These are phyloP conservation scores for Trebouxia sp. DNA, from an alignment of 139 green algal species.

Conservation along the genomic window DNA sequence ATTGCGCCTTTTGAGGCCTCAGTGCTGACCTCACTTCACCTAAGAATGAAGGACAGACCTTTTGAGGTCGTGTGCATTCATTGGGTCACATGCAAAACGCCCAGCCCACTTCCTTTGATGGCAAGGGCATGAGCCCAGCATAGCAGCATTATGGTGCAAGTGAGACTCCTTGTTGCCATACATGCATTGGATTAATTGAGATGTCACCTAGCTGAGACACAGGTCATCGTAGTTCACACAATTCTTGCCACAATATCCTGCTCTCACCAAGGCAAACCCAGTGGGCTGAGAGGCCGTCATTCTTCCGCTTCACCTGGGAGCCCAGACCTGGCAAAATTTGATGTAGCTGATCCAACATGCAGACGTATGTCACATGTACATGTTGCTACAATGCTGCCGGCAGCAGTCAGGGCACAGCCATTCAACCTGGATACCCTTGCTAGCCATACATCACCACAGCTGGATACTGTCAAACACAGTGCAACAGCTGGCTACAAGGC, in stretches of 20 bases:
- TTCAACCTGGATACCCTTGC: too few relatives aligned
- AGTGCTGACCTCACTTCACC: constrained; percentile 31
- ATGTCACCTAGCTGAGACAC: constrained; percentile 34
- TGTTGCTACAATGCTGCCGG: too few relatives aligned
- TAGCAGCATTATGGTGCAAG: constrained; percentile 38
- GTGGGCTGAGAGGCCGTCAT: constrained; percentile 1
- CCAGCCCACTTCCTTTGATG: constrained; percentile 29
- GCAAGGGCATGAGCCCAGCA: constrained; percentile 31
- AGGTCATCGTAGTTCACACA: constrained; percentile 27
- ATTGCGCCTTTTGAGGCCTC: too few relatives aligned
- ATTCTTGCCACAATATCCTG: not conserved
- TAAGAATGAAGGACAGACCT: constrained; percentile 25
- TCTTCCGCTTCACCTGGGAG: not conserved
- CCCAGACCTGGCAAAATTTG: constrained; percentile 26
- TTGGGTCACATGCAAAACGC: constrained; percentile 30
- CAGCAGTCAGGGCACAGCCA: too few relatives aligned
- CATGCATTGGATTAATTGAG: constrained; percentile 37
- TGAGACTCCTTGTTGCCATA: constrained; percentile 41
- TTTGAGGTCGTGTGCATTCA: constrained; percentile 41
- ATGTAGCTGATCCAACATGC: constrained; percentile 26
- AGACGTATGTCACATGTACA: not conserved
- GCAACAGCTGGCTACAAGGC: too few relatives aligned
- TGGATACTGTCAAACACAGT: too few relatives aligned
- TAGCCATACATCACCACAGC: too few relatives aligned
- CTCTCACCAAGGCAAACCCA: constrained; percentile 1